Percentiles rank a stretch among this genome's conserved stretches.
phyloP scores from a whole-genome alignment of 192 early-diverging fungal genomes.

The Coemansia sp. region DNA sequence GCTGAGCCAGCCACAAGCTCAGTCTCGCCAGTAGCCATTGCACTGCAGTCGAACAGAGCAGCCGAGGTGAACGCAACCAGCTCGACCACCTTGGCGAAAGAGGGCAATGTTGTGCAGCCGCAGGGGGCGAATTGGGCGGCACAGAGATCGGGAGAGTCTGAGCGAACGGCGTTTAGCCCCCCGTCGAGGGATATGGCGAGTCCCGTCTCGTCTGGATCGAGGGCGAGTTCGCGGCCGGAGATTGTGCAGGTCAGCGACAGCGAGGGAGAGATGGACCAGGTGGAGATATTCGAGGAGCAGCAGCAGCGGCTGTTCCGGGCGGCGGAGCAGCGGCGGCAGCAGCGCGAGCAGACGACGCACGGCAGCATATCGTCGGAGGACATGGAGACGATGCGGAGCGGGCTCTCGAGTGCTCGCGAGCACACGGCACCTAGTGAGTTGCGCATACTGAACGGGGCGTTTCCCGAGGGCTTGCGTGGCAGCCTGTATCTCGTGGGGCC shows the following conservation, averaged over 20 bases:
- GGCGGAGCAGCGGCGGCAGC: constrained; percentile 38
- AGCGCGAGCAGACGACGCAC: constrained; percentile 33
- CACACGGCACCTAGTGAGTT: constrained; percentile 47
- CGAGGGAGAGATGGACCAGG: constrained; percentile 11
- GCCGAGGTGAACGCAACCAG: background rate
- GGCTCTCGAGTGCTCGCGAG: constrained; percentile 59
- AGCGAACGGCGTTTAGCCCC: constrained; percentile 20
- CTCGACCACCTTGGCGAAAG: constrained; percentile 11
- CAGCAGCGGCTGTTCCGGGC: constrained; percentile 36
- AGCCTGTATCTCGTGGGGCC: constrained; percentile 69
- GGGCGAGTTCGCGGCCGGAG: constrained; percentile 7
- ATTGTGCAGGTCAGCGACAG: constrained; percentile 19
- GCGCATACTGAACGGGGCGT: constrained; percentile 54
- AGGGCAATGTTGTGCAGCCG: constrained; percentile 10
- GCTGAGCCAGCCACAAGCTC: background rate
- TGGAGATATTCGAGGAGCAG: constrained; percentile 28
- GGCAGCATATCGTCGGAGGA: constrained; percentile 36
- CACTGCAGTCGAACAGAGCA: background rate
- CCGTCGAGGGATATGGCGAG: constrained; percentile 1
- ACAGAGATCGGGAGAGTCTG: constrained; percentile 21
- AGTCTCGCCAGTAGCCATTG: background rate
- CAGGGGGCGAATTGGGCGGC: constrained; percentile 9
- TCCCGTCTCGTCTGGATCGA: constrained; percentile 11
- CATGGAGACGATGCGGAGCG: constrained; percentile 44
- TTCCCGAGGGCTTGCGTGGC: constrained; percentile 67